Base-by-base conservation (phyloP, 495 filamentous ascomycete species). In the Oidiodendron maius region DNA sequence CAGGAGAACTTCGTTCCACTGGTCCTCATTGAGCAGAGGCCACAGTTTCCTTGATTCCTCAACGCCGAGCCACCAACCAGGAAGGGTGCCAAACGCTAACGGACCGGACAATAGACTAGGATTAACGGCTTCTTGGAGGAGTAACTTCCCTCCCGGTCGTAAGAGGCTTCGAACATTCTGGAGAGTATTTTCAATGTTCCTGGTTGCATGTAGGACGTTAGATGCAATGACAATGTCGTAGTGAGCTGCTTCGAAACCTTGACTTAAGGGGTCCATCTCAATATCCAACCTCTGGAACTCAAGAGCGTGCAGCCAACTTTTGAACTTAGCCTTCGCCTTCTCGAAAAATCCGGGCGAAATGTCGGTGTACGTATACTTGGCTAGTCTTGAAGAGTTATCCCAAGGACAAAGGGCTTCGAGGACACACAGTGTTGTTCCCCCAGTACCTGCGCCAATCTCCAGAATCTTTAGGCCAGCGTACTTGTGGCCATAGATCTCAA, bases 61-160 rank as follows among this genome's bases (percentile, higher is more conserved):
- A 30, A 12, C 26, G 5, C 74, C 71, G 15, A 69, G 50, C 74
- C 75, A 81, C 77, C 77, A 81, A 0, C 67, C 72, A 5, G 70
- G 64, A 1, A 79, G 54, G 2, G 52, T 54, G 20, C 65, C 64
- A 3, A 78, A 61, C 9, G 45, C 40, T 15, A 48, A 42, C 15
- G 21, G 22, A 5, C 4, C 40, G 18, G 36, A 34, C 17, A 56
- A 20, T 20, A 37, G 5, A 56, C 37, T 4, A 22, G 30, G 4
- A 45, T 50, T 2, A 56, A 17, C 17, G 11, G 22, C 3, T 16
- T 47, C 44, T 3, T 16, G 47, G 49, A 68, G 32, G 2, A 74
- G n/a, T 4, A 74, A 52, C 13, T 57, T 54, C 0, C 72, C 73
- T 9, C 57, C 57, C 0, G 70, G 61, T 40, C 57, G 63, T 0